Evolutionary conservation across 805 yeast species (phyloP).

Genomic region (Cephaloascus albidus): DNA sequence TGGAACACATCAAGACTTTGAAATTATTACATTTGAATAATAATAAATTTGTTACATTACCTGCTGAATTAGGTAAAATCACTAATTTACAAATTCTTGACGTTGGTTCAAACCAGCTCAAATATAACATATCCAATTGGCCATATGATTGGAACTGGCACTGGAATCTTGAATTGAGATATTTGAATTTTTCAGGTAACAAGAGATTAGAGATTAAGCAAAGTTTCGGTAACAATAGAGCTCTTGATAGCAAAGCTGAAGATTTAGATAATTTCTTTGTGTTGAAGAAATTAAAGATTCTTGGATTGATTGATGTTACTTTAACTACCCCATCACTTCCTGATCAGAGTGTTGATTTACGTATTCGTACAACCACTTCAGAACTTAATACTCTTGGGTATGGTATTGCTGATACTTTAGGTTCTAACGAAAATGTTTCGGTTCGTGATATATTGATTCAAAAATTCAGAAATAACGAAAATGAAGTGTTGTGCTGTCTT

Average conservation of each 20-base stretch:
- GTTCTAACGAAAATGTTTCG: slow-evolving; percentile 53
- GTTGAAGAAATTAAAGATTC: slow-evolving; percentile 56
- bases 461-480: slow-evolving; percentile 75
- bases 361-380: slow-evolving; percentile 87
- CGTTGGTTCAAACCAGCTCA: slow-evolving; percentile 83
- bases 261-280: slow-evolving; percentile 60
- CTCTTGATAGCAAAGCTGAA: slow-evolving; percentile 45
- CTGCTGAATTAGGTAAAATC: slow-evolving; percentile 77
- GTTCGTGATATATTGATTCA: slow-evolving; percentile 82
- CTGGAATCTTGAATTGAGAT: slow-evolving; percentile 64
- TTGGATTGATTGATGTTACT: slow-evolving; percentile 94
- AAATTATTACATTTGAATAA: slow-evolving; percentile 65
- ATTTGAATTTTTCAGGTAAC: slow-evolving; percentile 87
- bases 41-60: slow-evolving; percentile 77
- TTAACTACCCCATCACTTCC: slow-evolving; percentile 83
- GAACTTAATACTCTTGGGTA: slow-evolving; percentile 66
- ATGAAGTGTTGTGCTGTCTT: slow-evolving; percentile 71
- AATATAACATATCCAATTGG: slow-evolving; percentile 88
- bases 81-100: slow-evolving; percentile 62
- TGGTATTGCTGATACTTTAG: slow-evolving; percentile 88
- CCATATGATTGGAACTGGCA: slow-evolving; percentile 99
- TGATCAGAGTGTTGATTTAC: slow-evolving; percentile 72
- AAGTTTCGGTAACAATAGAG: slow-evolving; percentile 26
- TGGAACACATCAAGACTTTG: slow-evolving; percentile 51
- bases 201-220: slow-evolving; percentile 83